Conservation (phyloP, 129 eudicot genomes). For the Scalesia atractyloides region DNA sequence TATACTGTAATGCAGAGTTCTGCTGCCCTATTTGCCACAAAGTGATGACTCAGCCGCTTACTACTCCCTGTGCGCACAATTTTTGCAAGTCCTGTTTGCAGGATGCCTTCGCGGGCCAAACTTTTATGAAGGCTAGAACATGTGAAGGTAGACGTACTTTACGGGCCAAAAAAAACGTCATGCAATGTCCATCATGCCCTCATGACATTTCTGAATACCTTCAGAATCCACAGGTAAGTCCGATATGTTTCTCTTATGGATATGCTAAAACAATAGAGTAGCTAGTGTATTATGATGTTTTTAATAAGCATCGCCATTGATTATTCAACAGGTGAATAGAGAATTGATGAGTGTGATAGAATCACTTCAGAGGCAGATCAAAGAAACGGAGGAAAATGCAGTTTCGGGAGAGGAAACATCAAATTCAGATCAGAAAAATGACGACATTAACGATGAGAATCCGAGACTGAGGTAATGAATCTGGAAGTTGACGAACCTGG, state of each 20-base stretch:
- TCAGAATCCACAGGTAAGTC: conserved; percentile 76
- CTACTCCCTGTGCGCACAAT: conserved; percentile 78
- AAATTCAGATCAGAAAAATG: conserved; percentile 18
- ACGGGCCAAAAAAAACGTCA: conserved; percentile 66
- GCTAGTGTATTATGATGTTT: neutral
- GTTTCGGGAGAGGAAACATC: conserved; percentile 25
- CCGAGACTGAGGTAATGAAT: neutral
- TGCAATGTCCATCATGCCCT: conserved; percentile 89
- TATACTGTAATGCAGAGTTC: conserved; percentile 51
- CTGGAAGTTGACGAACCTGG: neutral
- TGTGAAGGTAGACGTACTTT: conserved; percentile 63
- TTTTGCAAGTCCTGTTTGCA: conserved; percentile 34
- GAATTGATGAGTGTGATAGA: conserved; percentile 63
- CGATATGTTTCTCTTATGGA: neutral
- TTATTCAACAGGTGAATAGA: conserved; percentile 50
- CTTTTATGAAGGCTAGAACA: conserved; percentile 58
- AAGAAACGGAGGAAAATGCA: conserved; percentile 25
- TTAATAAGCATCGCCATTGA: neutral
- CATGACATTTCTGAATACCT: conserved; percentile 83
- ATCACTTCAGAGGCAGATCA: conserved; percentile 46
- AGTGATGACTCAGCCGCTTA: conserved; percentile 69
- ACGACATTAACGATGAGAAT: conserved; percentile 18
- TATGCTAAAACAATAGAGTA: neutral
- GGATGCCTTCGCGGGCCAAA: conserved; percentile 68
- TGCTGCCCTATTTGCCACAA: conserved; percentile 66